These are phyloP conservation scores for Malassezia restricta DNA, from an alignment of 1,284 basidiomycete genomes.

Conservation along the genomic window DNA sequence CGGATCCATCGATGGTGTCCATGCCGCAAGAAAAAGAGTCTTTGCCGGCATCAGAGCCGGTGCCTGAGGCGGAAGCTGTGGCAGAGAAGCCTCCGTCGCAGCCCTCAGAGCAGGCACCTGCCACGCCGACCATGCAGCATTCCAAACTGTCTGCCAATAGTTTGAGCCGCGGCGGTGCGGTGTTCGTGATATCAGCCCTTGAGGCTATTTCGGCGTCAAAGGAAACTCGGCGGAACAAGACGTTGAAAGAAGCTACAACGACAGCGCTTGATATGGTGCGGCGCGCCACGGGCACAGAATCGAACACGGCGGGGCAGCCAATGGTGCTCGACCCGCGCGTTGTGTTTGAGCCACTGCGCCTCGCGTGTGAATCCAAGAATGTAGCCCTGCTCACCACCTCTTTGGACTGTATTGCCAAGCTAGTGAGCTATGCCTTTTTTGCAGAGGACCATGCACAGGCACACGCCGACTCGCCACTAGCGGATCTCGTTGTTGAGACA, in stretches of 20 bases:
- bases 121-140: slow-evolving; percentile 20
- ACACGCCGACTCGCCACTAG: slow-evolving; percentile 22
- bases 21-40: background rate
- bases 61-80: background rate
- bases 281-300: slow-evolving; percentile 17
- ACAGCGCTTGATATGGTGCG: slow-evolving; percentile 42
- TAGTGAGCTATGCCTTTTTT: slow-evolving; percentile 44
- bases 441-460: slow-evolving; percentile 32
- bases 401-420: slow-evolving; percentile 44
- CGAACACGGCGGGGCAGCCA: background rate
- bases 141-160: slow-evolving; percentile 27
- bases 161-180: slow-evolving; percentile 32
- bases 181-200: slow-evolving; percentile 42
- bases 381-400: slow-evolving; percentile 34
- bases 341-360: slow-evolving; percentile 42
- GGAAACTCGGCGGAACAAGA: slow-evolving; percentile 39
- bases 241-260: slow-evolving; percentile 30
- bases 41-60: background rate
- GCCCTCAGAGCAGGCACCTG: background rate
- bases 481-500: slow-evolving; percentile 42
- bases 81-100: background rate
- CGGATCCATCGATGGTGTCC: too few species aligned
- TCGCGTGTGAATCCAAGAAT: slow-evolving; percentile 37
- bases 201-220: slow-evolving; percentile 32
- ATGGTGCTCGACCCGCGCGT: slow-evolving; percentile 35